Evolutionary conservation across 108 stramenopile species (phyloP).

Genomic region (Parietichytrium sp.): DNA sequence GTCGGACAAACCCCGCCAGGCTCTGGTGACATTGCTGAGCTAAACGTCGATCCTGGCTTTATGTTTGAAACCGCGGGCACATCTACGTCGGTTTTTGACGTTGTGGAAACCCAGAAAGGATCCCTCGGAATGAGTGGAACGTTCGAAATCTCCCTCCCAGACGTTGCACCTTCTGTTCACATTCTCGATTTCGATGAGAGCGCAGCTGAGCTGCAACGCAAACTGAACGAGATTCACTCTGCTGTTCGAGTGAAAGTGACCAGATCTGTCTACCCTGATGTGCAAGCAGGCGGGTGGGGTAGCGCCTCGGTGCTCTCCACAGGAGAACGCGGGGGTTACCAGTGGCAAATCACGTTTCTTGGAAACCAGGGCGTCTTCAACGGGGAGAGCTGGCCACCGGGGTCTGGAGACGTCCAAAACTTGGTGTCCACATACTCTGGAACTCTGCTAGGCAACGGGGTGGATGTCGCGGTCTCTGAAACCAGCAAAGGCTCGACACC

Average conservation of each 20-base stretch:
- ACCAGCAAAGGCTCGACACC: slow-evolving; percentile 45
- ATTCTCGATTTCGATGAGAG: slow-evolving; percentile 66
- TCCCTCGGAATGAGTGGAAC: slow-evolving; percentile 66
- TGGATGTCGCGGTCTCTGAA: slow-evolving; percentile 45
- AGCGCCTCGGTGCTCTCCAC: slow-evolving; percentile 55
- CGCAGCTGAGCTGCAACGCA: slow-evolving; percentile 55
- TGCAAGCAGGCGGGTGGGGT: slow-evolving; percentile 73
- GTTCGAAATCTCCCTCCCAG: slow-evolving; percentile 64
- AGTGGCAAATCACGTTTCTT: slow-evolving; percentile 72
- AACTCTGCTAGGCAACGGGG: slow-evolving; percentile 61
- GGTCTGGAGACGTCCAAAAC: slow-evolving; percentile 63
- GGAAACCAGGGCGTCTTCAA: slow-evolving; percentile 65
- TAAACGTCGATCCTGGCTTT: slow-evolving; percentile 55
- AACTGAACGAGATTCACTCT: slow-evolving; percentile 72
- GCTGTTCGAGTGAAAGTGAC: slow-evolving; percentile 65
- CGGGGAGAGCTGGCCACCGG: slow-evolving; percentile 74
- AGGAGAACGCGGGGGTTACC: slow-evolving; percentile 69
- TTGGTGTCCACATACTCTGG: slow-evolving; percentile 53
- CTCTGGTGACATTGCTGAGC: slow-evolving; percentile 63
- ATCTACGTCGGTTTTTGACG: slow-evolving; percentile 46
- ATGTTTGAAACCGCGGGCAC: slow-evolving; percentile 33
- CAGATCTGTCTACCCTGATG: slow-evolving; percentile 66
- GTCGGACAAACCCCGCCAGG: slow-evolving; percentile 66
- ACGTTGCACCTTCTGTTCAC: slow-evolving; percentile 45
- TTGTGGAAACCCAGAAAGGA: slow-evolving; percentile 64